phyloP scores from a whole-genome alignment of 208 protist genomes.

The Acanthamoeba castellanii region DNA sequence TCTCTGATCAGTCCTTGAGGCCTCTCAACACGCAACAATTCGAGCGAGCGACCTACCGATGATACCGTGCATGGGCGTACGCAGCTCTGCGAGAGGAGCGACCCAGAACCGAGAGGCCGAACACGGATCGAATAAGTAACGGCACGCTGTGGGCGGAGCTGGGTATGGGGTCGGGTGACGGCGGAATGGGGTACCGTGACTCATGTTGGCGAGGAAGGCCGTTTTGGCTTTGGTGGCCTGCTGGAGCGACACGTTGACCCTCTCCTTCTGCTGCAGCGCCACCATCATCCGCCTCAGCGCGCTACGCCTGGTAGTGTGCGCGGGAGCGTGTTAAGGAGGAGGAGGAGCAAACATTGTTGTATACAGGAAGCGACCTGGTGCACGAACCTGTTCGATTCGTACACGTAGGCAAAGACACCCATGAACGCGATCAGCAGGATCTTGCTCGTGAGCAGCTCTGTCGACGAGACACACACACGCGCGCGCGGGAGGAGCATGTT shows the following conservation, averaged over 20 bases:
- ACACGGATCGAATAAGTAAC: not conserved
- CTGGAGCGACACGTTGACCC: slow-evolving; percentile 11
- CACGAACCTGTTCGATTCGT: slow-evolving; percentile 5
- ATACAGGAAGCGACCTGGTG: not conserved
- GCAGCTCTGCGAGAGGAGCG: not conserved
- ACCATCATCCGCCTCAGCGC: not conserved
- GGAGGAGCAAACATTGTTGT: not conserved
- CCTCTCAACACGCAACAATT: too few relatives aligned
- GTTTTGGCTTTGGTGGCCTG: slow-evolving; percentile 64
- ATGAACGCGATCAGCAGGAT: not conserved
- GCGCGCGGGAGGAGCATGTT: not conserved
- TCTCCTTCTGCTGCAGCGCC: slow-evolving; percentile 41
- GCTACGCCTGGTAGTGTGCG: not conserved
- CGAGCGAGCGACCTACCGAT: not conserved
- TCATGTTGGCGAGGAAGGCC: slow-evolving; percentile 48
- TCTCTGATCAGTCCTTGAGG: not conserved
- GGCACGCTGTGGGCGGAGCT: not conserved
- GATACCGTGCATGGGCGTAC: slow-evolving; percentile 60
- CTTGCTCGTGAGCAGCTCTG: not conserved
- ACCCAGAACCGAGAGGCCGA: not conserved
- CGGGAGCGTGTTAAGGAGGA: not conserved
- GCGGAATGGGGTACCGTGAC: not conserved
- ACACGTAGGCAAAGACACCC: slow-evolving; percentile 13
- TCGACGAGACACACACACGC: not conserved
- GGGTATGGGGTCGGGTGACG: not conserved